phyloP scores from a whole-genome alignment of 805 yeast genomes.

The Myxozyma nipponensis region DNA sequence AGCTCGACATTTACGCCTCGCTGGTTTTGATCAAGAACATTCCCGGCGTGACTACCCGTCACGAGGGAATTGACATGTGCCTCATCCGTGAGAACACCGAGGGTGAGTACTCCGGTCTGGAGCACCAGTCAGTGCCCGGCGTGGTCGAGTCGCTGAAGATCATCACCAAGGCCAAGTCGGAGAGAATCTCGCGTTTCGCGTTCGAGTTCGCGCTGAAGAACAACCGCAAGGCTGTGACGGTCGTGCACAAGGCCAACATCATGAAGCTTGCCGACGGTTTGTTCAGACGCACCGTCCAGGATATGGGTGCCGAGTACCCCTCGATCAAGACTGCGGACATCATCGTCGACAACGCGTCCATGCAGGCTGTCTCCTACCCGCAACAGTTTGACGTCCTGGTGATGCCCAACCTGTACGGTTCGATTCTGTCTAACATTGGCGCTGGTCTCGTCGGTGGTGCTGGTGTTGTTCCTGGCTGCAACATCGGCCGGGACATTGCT shows the following conservation, averaged over 20 bases:
- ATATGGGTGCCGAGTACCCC: conserved; percentile 80
- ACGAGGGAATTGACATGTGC: conserved; percentile 85
- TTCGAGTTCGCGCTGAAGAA: conserved; percentile 92
- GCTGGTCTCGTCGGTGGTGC: conserved; percentile 98
- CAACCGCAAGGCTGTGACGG: conserved; percentile 88
- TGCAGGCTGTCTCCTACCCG: conserved; percentile 98
- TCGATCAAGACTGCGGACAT: conserved; percentile 79
- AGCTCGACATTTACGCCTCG: conserved; percentile 91
- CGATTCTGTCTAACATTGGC: conserved; percentile 95
- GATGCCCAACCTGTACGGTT: conserved; percentile 97
- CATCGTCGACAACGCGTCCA: conserved; percentile 97
- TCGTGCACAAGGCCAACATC: conserved; percentile 98
- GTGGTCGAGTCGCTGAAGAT: conserved; percentile 92
- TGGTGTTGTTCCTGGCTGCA: conserved; percentile 97
- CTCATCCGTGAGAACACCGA: conserved; percentile 98
- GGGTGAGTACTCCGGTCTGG: conserved; percentile 98
- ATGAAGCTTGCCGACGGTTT: conserved; percentile 98
- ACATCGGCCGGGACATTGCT: conserved; percentile 95
- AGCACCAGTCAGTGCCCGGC: conserved; percentile 96
- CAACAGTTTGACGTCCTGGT: conserved; percentile 98
- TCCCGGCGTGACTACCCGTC: conserved; percentile 89
- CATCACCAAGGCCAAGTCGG: conserved; percentile 90
- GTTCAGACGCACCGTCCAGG: conserved; percentile 89
- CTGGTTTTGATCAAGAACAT: conserved; percentile 89
- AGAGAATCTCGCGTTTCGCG: conserved; percentile 95